Conservation (phyloP, 352 stramenopile genomes). For the Peronospora tabacina region DNA sequence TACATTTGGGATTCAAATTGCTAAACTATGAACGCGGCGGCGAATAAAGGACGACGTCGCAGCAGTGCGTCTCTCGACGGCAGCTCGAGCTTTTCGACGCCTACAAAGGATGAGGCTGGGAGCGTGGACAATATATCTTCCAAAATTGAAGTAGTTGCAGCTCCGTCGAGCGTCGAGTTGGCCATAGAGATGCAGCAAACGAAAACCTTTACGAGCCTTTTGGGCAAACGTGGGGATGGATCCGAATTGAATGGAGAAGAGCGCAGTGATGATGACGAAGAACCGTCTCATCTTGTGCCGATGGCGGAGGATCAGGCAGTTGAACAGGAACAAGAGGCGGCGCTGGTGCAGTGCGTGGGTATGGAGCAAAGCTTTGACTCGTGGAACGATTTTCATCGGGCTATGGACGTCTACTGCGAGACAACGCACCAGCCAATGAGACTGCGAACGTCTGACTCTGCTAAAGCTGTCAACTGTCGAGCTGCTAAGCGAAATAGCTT, state of each 20-base stretch:
- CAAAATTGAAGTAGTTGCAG: constrained; percentile 4
- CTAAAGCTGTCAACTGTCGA: constrained; percentile 67
- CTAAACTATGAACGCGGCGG: constrained; percentile 23
- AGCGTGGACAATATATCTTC: constrained; percentile 1
- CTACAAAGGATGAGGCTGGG: constrained; percentile 14
- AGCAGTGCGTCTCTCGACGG: constrained; percentile 13
- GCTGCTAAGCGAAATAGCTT: constrained; percentile 77
- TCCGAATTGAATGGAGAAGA: constrained; percentile 52
- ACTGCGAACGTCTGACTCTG: constrained; percentile 71
- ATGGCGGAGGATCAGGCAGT: constrained; percentile 61
- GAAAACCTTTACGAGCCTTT: constrained; percentile 40
- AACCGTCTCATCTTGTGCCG: constrained; percentile 38
- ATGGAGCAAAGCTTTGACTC: constrained; percentile 77
- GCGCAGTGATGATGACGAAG: constrained; percentile 40
- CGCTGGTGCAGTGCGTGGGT: constrained; percentile 57
- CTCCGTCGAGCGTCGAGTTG: constrained; percentile 9
- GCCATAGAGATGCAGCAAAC: constrained; percentile 20
- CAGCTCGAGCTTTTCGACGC: constrained; percentile 14
- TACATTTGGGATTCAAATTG: constrained; percentile 12
- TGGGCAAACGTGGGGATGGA: constrained; percentile 58
- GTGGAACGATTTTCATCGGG: constrained; percentile 75
- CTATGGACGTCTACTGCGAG: constrained; percentile 73
- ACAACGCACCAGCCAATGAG: constrained; percentile 74
- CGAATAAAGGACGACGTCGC: constrained; percentile 20
- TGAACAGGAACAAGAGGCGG: constrained; percentile 54